phyloP scores from a whole-genome alignment of 495 filamentous ascomycete species.

The Trichoderma parareesei region DNA sequence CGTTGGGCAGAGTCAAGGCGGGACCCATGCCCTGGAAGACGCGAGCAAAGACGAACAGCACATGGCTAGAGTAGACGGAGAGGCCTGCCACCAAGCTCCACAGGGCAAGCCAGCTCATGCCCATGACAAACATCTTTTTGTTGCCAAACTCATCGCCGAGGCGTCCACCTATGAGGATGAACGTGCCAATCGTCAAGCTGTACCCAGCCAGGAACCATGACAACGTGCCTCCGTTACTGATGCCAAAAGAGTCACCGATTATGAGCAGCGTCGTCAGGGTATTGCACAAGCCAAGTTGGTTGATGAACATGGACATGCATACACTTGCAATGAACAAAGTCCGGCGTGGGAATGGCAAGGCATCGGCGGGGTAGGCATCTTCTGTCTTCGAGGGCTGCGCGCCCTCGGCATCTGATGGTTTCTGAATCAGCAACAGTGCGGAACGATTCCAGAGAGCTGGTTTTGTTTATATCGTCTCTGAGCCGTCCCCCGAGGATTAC shows the following conservation, averaged over 20 bases:
- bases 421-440: neutral
- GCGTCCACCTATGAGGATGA: conserved; percentile 49
- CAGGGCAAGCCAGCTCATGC: conserved; percentile 53
- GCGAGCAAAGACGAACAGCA: conserved; percentile 51
- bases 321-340: neutral
- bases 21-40: conserved; percentile 56
- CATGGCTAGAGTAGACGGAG: conserved; percentile 21
- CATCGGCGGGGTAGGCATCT: neutral
- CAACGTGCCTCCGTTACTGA: conserved; percentile 30
- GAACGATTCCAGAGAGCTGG: no score
- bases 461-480: no score
- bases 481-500: no score
- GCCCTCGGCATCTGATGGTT: neutral
- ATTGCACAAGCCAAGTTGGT: neutral
- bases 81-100: conserved; percentile 55
- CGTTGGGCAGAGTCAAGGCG: conserved; percentile 54
- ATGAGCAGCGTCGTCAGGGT: conserved; percentile 17
- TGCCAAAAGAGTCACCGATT: conserved; percentile 36
- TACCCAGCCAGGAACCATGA: conserved; percentile 45
- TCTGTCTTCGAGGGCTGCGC: neutral
- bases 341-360: neutral
- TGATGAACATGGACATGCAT: neutral
- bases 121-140: conserved; percentile 50
- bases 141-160: conserved; percentile 60
- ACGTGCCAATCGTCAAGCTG: conserved; percentile 52